A percentile compares a stretch with the other conserved stretches of the same genome.
These are phyloP conservation scores for Pezicula radicicola DNA, from an alignment of 2,329 filamentous ascomycete species.

Conservation along the genomic window DNA sequence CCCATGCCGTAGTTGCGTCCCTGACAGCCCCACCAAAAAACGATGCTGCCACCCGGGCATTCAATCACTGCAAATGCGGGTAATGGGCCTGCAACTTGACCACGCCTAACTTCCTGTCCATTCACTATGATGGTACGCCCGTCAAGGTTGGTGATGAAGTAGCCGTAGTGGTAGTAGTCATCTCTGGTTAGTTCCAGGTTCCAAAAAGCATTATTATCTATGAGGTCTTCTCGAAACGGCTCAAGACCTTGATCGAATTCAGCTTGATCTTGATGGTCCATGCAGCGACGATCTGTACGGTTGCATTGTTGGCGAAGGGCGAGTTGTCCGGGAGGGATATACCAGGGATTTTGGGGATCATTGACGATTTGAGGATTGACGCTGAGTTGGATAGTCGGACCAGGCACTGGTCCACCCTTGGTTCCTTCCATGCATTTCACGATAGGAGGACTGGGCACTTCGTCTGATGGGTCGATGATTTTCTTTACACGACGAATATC, in stretches of 20 bases:
- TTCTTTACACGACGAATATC: constrained; percentile 21
- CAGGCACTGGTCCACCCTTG: no score
- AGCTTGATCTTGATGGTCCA: background rate
- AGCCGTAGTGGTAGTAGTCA: constrained; percentile 8
- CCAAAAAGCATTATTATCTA: constrained; percentile 17
- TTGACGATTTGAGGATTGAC: no score
- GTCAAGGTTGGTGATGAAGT: constrained; percentile 25
- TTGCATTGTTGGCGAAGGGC: background rate
- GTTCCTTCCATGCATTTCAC: no score
- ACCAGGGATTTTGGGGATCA: background rate
- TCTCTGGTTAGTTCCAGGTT: constrained; percentile 17
- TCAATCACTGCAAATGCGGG: constrained; percentile 26
- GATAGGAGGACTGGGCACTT: no score
- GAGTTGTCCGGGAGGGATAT: background rate
- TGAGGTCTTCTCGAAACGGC: background rate
- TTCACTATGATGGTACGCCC: constrained; percentile 22
- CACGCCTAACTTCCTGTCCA: constrained; percentile 20
- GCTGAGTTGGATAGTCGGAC: no score
- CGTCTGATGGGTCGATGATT: background rate
- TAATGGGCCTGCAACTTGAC: constrained; percentile 25
- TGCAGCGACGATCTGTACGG: background rate
- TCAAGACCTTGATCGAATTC: background rate
- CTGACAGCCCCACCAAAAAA: constrained; percentile 23
- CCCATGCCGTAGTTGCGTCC: no score
- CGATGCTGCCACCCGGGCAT: constrained; percentile 19